Evolutionary conservation across 2,329 filamentous ascomycete species (phyloP).

Genomic region (Whalleya microplaca): DNA sequence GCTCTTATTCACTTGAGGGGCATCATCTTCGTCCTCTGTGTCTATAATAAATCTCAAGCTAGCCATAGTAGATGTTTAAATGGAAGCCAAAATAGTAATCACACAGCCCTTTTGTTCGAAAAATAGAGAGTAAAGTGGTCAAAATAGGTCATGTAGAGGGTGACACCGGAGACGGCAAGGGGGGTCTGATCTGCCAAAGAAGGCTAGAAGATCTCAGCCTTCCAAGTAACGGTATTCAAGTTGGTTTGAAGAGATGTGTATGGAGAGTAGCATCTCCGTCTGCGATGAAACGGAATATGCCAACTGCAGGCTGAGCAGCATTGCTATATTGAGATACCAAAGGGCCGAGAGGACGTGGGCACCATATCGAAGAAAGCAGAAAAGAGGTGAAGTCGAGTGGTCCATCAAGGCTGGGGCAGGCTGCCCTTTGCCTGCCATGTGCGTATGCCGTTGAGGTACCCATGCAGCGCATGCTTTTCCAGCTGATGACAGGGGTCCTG

Average conservation of each 20-base stretch:
- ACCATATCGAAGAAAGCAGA: conserved; percentile 32
- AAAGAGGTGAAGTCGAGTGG: conserved; percentile 23
- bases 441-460: conserved; percentile 12
- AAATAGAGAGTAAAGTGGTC: conserved; percentile 37
- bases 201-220: conserved; percentile 44
- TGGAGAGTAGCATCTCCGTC: conserved; percentile 40
- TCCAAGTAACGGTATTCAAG: conserved; percentile 36
- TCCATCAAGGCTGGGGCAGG: conserved; percentile 20
- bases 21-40: conserved; percentile 52
- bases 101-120: conserved; percentile 39
- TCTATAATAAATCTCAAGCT: conserved; percentile 63
- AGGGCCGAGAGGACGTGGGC: conserved; percentile 35
- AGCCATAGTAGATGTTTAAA: conserved; percentile 55
- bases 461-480: conserved; percentile 14
- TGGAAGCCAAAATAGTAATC: conserved; percentile 44
- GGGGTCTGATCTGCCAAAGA: conserved; percentile 36
- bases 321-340: conserved; percentile 46
- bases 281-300: conserved; percentile 43
- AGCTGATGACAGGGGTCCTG: conserved; percentile 21
- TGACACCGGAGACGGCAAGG: conserved; percentile 34
- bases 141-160: conserved; percentile 34
- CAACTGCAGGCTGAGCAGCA: conserved; percentile 39
- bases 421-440: conserved; percentile 17
- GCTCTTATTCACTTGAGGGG: conserved; percentile 51
- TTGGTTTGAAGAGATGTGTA: conserved; percentile 35